Conservation (phyloP, 768 basidiomycete species). For the Pleurotus djamor region DNA sequence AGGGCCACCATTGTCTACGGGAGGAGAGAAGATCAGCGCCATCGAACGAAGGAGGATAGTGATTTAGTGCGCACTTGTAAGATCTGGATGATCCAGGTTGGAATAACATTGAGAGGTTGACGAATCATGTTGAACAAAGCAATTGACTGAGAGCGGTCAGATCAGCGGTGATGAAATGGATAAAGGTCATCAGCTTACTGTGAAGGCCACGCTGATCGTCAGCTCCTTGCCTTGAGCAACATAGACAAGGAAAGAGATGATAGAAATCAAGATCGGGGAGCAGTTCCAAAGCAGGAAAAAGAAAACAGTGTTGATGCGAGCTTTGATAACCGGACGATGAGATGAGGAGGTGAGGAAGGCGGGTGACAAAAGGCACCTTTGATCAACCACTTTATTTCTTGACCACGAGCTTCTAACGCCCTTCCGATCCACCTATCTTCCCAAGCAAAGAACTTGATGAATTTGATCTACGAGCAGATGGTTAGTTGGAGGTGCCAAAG, state of each 20-base stretch:
- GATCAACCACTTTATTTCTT: conserved; percentile 77
- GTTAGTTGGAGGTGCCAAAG: background rate
- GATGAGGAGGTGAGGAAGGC: background rate
- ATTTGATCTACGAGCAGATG: conserved; percentile 47
- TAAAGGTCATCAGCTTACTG: conserved; percentile 48
- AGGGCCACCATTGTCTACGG: conserved; percentile 58
- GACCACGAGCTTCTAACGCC: conserved; percentile 58
- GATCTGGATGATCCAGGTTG: conserved; percentile 75
- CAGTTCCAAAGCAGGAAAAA: conserved; percentile 72
- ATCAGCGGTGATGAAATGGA: background rate
- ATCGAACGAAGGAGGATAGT: no score
- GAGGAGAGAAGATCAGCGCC: background rate
- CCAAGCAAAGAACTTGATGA: conserved; percentile 86
- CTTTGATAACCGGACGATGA: no score
- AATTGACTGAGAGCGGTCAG: conserved; percentile 48
- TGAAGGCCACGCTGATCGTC: conserved; percentile 81
- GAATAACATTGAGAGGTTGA: conserved; percentile 71
- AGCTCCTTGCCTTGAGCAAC: conserved; percentile 73
- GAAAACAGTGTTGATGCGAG: conserved; percentile 70
- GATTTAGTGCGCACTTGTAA: conserved; percentile 44
- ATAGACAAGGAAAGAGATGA: conserved; percentile 76
- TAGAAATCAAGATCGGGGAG: conserved; percentile 78
- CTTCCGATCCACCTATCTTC: conserved; percentile 74
- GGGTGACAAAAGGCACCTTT: conserved; percentile 40
- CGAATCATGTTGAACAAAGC: conserved; percentile 85